Evolutionary conservation across 495 filamentous ascomycete genomes (phyloP).

Genomic region (Trichoderma orchidacearum): DNA sequence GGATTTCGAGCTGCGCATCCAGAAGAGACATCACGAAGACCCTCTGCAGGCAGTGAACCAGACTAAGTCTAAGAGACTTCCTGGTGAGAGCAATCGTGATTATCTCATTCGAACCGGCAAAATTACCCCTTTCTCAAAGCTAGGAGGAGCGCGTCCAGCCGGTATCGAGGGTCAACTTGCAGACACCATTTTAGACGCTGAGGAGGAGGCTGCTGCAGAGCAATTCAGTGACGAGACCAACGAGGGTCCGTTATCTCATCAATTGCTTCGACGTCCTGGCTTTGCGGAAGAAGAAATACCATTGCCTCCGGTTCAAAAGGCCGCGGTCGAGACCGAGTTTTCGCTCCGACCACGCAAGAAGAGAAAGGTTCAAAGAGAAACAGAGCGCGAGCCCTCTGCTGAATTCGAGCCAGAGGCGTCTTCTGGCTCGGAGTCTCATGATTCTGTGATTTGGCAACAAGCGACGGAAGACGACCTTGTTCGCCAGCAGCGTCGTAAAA

Average conservation of each 20-base stretch:
- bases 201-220: constrained; percentile 39
- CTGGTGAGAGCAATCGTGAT: constrained; percentile 71
- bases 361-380: constrained; percentile 11
- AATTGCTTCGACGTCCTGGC: constrained; percentile 66
- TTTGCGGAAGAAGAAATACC: constrained; percentile 38
- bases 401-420: constrained; percentile 21
- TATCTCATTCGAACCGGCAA: constrained; percentile 92
- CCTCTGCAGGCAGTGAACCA: constrained; percentile 24
- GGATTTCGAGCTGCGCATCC: constrained; percentile 69
- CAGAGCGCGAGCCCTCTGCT: constrained; percentile 24
- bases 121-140: constrained; percentile 84
- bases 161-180: constrained; percentile 48
- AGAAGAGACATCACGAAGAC: constrained; percentile 45
- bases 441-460: constrained; percentile 8
- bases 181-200: constrained; percentile 63
- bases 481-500: neutral
- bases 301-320: neutral
- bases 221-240: constrained; percentile 43
- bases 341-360: constrained; percentile 36
- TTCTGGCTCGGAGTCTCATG: constrained; percentile 14
- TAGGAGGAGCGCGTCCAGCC: constrained; percentile 38
- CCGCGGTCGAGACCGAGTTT: constrained; percentile 31
- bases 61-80: constrained; percentile 34
- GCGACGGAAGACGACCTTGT: constrained; percentile 3
- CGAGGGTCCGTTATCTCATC: constrained; percentile 55